These are phyloP conservation scores for Rhizophlyctis rosea DNA, from an alignment of 192 early-diverging fungal species.

Conservation along the genomic window DNA sequence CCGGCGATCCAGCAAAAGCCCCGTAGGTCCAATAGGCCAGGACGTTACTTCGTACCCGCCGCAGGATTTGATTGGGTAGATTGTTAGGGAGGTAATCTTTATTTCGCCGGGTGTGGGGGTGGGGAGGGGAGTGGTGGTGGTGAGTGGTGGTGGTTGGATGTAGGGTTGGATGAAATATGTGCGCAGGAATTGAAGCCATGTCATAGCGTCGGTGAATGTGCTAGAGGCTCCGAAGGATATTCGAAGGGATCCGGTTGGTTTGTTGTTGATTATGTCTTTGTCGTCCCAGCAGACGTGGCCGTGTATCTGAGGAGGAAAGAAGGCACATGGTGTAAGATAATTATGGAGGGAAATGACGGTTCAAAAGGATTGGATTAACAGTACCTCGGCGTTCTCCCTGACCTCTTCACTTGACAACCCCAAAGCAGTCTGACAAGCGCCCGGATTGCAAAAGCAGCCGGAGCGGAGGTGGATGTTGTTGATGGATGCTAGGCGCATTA, in stretches of 20 bases:
- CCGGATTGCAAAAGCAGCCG: constrained; percentile 81
- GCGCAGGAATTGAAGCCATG: constrained; percentile 60
- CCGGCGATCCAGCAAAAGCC: constrained; percentile 60
- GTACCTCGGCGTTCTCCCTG: constrained; percentile 41
- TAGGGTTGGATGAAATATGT: not conserved
- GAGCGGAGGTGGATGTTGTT: constrained; percentile 66
- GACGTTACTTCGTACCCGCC: constrained; percentile 47
- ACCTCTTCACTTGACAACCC: constrained; percentile 53
- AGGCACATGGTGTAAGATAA: constrained; percentile 7
- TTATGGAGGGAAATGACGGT: not conserved
- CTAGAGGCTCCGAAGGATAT: constrained; percentile 77
- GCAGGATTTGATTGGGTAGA: constrained; percentile 85
- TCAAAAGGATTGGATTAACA: not conserved
- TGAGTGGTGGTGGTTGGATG: not conserved
- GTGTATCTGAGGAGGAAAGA: constrained; percentile 11
- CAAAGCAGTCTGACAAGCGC: constrained; percentile 67
- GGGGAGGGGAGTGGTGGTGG: not conserved
- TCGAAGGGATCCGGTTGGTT: constrained; percentile 68
- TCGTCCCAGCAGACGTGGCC: constrained; percentile 75
- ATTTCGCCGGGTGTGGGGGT: not conserved
- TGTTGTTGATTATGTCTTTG: constrained; percentile 65
- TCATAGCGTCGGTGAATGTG: constrained; percentile 55
- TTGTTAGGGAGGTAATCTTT: constrained; percentile 10
- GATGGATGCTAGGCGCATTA: constrained; percentile 63
- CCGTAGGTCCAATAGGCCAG: constrained; percentile 57